Base-by-base conservation (phyloP, 1,284 basidiomycete genomes). In the Malassezia vespertilionis region DNA sequence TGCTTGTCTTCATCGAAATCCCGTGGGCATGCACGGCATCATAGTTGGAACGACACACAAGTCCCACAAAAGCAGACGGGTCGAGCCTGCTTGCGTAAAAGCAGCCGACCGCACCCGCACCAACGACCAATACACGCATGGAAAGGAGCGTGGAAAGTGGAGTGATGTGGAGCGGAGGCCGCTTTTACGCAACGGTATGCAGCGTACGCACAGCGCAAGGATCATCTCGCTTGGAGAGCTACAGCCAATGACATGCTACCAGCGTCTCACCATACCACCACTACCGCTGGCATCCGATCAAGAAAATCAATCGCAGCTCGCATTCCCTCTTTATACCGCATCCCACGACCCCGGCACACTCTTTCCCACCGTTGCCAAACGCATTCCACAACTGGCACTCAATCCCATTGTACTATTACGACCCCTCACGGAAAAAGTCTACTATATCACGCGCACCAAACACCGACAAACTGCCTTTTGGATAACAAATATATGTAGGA, bases 11-110 rank as follows among this genome's bases (percentile, higher is more conserved):
- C 39, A 75, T 54, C n/a, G 54, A 32, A 8, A 75, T 64, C 1
- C 74, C 73, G 2, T 54, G 22, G 12, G 39, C 32, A 17, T 65
- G 60, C 41, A 75, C 71, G 9, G 69, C 59, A 4, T 60, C 42
- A 54, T 74, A 74, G 61, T 75, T 75, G 15, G 74, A 75, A 3
- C 74, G 72, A 43, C 73, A 74, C 4, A 73, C 71, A 12, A 75
- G 64, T 9, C 72, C 72, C 12, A 75, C 74, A 6, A 60, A 52
- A 20, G 72, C 63, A 5, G 24, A 10, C 18, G 11, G 32, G 33
- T 54, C 54, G 6, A 63, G 52, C 18, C 53, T 50, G 39, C 71
- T 72, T 22, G 68, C 74, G 51, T 75, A 75, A 52, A 75, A 75
- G 39, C 68, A 69, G 30, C 74, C 74, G 17, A 75, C 71, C 5